A percentile compares a stretch with the other conserved stretches of the same genome.
Conservation (phyloP, 2,329 filamentous ascomycete genomes). For the Pseudocercospora musae region DNA sequence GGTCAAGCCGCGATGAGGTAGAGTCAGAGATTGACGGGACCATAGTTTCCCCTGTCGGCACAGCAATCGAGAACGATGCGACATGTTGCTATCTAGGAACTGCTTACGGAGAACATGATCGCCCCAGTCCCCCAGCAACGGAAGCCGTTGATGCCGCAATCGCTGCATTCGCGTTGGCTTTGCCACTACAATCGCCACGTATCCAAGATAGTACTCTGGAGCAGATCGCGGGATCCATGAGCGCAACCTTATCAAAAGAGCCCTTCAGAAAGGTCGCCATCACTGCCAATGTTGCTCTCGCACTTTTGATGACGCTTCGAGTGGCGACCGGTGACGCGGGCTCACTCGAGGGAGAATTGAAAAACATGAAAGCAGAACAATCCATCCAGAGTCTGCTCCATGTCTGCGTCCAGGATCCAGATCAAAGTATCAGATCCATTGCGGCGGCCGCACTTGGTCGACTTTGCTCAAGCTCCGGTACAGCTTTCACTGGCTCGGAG, state of each 20-base stretch:
- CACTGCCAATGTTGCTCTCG: conserved; percentile 81
- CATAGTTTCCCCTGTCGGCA: conserved; percentile 63
- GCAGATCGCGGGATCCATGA: conserved; percentile 85
- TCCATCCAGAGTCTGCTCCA: conserved; percentile 65
- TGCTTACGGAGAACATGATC: conserved; percentile 24
- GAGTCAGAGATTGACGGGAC: conserved; percentile 63
- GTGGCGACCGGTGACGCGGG: conserved; percentile 79
- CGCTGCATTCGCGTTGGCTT: conserved; percentile 83
- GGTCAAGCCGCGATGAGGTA: conserved; percentile 50
- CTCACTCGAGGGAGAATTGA: conserved; percentile 69
- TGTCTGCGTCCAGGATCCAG: conserved; percentile 74
- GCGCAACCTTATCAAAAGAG: conserved; percentile 78
- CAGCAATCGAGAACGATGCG: conserved; percentile 85
- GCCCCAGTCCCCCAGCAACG: conserved; percentile 76
- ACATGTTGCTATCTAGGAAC: conserved; percentile 67
- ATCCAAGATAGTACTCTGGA: conserved; percentile 96
- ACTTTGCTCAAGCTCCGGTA: conserved; percentile 80
- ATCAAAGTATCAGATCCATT: conserved; percentile 80
- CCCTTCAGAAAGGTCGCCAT: conserved; percentile 86
- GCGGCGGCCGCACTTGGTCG: conserved; percentile 82
- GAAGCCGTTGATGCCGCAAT: conserved; percentile 95
- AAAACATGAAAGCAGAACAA: conserved; percentile 72
- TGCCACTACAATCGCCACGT: conserved; percentile 83
- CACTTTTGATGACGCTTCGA: conserved; percentile 74
- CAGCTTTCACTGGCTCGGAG: conserved; percentile 81